These are phyloP conservation scores for Sporobolomyces roseus DNA, from an alignment of 768 basidiomycete genomes.

Conservation along the genomic window DNA sequence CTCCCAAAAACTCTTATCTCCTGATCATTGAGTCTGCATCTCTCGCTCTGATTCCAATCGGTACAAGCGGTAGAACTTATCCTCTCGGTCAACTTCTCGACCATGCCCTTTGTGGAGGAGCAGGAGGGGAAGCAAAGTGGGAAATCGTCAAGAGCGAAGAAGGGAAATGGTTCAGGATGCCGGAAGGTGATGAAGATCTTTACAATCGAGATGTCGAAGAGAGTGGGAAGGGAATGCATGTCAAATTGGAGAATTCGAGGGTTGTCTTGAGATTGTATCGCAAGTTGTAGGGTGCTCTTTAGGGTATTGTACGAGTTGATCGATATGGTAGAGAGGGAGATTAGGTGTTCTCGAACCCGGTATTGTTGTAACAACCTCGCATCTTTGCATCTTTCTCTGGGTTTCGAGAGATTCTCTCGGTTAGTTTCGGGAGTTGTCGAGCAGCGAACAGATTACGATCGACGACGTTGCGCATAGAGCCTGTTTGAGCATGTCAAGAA, in stretches of 20 bases:
- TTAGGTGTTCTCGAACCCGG: too few species aligned
- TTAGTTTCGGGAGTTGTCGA: too few species aligned
- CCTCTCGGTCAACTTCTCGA: constrained; percentile 37
- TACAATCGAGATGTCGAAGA: constrained; percentile 29
- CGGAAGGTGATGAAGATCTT: constrained; percentile 9
- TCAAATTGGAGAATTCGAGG: constrained; percentile 42
- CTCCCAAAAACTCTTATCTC: constrained; percentile 31
- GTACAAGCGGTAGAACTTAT: constrained; percentile 30
- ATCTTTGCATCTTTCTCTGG: too few species aligned
- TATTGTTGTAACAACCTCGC: too few species aligned
- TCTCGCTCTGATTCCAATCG: constrained; percentile 35
- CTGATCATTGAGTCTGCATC: constrained; percentile 41
- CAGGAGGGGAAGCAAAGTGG: constrained; percentile 20
- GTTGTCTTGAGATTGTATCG: constrained; percentile 36
- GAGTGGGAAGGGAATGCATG: neutral
- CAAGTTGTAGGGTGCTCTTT: neutral
- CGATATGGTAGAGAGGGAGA: too few species aligned
- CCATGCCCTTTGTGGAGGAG: constrained; percentile 22
- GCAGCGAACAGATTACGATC: too few species aligned
- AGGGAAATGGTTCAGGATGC: constrained; percentile 39
- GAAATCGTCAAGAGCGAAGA: constrained; percentile 30
- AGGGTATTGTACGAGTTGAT: too few species aligned
- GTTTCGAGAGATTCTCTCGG: too few species aligned
- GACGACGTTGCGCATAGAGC: too few species aligned
- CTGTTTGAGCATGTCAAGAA: too few species aligned